These are phyloP conservation scores for Orobanche coerulescens DNA, from an alignment of 257 asterid genomes.

Conservation along the genomic window DNA sequence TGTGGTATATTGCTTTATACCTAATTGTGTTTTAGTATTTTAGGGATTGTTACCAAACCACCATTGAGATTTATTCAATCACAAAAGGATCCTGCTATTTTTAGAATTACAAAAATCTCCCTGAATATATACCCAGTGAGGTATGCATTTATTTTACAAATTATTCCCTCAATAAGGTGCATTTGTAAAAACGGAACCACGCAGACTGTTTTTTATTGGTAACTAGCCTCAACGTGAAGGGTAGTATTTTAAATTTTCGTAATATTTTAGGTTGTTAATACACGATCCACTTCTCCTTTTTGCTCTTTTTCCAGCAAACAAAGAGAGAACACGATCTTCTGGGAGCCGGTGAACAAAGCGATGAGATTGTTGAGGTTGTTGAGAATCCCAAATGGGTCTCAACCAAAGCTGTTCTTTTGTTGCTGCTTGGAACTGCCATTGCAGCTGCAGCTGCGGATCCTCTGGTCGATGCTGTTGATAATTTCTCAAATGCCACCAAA, in stretches of 20 bases:
- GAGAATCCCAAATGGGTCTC: conserved; percentile 42
- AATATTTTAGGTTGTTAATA: neutral
- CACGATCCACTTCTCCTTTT: neutral
- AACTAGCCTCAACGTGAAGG: no score
- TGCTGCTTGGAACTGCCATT: conserved; percentile 64
- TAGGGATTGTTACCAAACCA: no score
- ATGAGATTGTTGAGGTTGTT: conserved; percentile 51
- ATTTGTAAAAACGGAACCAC: no score
- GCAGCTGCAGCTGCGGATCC: conserved; percentile 98
- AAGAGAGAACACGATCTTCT: conserved; percentile 56
- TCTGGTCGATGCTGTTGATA: conserved; percentile 75
- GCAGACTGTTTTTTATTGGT: no score
- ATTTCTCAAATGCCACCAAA: conserved; percentile 72
- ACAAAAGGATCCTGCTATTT: no score
- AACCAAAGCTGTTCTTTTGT: conserved; percentile 55
- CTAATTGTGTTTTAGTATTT: neutral
- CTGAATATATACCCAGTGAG: no score
- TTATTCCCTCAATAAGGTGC: no score
- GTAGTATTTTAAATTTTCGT: no score
- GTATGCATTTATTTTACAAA: no score
- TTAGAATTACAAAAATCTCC: no score
- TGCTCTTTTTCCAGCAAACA: conserved; percentile 49
- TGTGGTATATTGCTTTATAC: conserved; percentile 34
- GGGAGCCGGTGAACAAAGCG: conserved; percentile 44
- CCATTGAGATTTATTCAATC: no score